These are phyloP conservation scores for Candida pseudoviswanathii DNA, from an alignment of 1,139 yeast species.

Conservation along the genomic window DNA sequence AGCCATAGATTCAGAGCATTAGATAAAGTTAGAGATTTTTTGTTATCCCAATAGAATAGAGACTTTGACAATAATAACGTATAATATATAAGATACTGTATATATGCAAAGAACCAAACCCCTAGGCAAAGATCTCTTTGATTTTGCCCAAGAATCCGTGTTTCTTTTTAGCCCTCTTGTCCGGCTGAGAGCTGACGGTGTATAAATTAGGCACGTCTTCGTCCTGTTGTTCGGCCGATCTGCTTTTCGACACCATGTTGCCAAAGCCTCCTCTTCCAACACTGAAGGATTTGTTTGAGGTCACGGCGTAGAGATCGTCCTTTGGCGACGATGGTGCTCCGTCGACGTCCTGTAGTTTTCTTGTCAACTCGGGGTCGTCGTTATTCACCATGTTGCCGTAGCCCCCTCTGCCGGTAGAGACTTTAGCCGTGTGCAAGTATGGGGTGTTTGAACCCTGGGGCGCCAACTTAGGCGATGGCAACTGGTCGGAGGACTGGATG, in stretches of 20 bases:
- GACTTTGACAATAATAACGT: neutral
- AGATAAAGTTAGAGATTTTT: slow-evolving; percentile 63
- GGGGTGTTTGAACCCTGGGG: slow-evolving; percentile 71
- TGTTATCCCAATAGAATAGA: slow-evolving; percentile 25
- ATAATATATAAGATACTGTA: neutral
- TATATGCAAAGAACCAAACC: neutral
- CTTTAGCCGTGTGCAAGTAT: slow-evolving; percentile 54
- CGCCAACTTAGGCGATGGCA: slow-evolving; percentile 56
- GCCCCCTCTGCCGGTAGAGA: slow-evolving; percentile 82
- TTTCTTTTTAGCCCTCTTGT: slow-evolving; percentile 20
- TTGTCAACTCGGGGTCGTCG: slow-evolving; percentile 59
- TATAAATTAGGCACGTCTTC: slow-evolving; percentile 22
- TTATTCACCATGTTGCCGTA: slow-evolving; percentile 76
- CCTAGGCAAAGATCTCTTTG: slow-evolving; percentile 27
- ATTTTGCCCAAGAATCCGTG: slow-evolving; percentile 36
- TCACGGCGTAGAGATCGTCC: slow-evolving; percentile 38
- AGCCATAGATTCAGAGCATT: slow-evolving; percentile 89
- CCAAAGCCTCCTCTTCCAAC: slow-evolving; percentile 56
- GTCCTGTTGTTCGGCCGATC: slow-evolving; percentile 10
- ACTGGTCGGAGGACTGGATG: slow-evolving; percentile 46
- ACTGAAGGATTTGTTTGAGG: slow-evolving; percentile 41
- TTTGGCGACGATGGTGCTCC: slow-evolving; percentile 18
- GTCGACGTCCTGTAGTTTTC: slow-evolving; percentile 74
- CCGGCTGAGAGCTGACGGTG: slow-evolving; percentile 29
- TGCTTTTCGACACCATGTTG: slow-evolving; percentile 35